Base-by-base conservation (phyloP, 2,329 filamentous ascomycete species). In the Aspergillus neoniger region DNA sequence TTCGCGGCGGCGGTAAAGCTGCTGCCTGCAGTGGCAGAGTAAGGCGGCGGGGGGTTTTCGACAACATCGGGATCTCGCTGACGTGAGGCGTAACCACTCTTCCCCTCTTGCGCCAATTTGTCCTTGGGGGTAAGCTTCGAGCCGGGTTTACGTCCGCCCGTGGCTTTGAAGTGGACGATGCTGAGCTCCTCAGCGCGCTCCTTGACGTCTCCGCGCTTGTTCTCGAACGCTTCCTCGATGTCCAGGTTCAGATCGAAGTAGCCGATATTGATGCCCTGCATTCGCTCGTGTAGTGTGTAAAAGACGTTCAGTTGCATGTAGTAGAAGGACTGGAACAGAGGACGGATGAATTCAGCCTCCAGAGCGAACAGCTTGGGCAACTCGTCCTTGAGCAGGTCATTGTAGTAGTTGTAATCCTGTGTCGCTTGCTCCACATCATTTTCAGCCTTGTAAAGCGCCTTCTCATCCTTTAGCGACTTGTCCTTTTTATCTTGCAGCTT, bases 231-330 rank as follows among this genome's bases (percentile, higher is more conserved):
- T 65, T 94, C 94, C 75, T 97, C 92, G 47, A 99, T 89, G 71
- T 96, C 93, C 32, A 91, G 84, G 1, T 90, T 91, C 55, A 99
- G 85, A 76, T 99, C 91, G 77, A 99, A 99, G 80, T 99, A 99
- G 63, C 92, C 92, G 73, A 99, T 99, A 72, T 98, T 93, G 76
- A 96, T 92, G 67, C 85, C 88, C 80, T 99, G 95, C 95, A 99
- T 99, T 79, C 89, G 92, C 79, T 98, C 94, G 76, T 99, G 95
- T 57, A 99, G 83, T 1, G 95, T 99, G 79, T 99, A 99, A 77
- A 98, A 99, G 66, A 99, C 91, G 77, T 99, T 99, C 66, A 99
- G 86, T 78, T 99, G 95, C 95, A 99, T 99, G 82, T 98, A 99
- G 80, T 99, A 99, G 81, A 99, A 99, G 9, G 91, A 96, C 76